These are phyloP conservation scores for Candida loeiensis DNA, from an alignment of 805 yeast genomes.

Conservation along the genomic window DNA sequence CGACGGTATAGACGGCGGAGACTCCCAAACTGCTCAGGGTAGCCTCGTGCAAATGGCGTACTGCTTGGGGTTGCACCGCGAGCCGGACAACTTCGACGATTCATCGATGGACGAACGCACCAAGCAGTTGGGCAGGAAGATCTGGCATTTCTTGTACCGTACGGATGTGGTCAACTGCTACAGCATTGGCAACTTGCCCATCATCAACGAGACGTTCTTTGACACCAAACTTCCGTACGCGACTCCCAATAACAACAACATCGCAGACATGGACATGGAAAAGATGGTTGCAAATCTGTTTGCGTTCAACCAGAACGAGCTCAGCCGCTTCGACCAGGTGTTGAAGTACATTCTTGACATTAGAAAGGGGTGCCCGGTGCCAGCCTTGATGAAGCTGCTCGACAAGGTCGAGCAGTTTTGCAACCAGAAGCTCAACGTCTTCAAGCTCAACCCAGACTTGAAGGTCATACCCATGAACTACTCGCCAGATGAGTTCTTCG, in stretches of 20 bases:
- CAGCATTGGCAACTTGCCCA: slow-evolving; percentile 18
- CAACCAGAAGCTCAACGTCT: slow-evolving; percentile 6
- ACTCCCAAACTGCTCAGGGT: slow-evolving; percentile 9
- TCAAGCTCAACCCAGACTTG: slow-evolving; percentile 3
- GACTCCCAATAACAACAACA: slow-evolving; percentile 15
- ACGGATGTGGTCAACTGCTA: slow-evolving; percentile 10
- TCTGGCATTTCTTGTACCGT: slow-evolving; percentile 52
- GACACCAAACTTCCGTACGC: slow-evolving; percentile 16
- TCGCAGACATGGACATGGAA: slow-evolving; percentile 15
- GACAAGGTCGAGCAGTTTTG: slow-evolving; percentile 11
- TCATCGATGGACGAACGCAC: slow-evolving; percentile 26
- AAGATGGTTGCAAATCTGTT: slow-evolving; percentile 10
- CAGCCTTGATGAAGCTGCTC: slow-evolving; percentile 10
- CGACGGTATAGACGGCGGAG: slow-evolving; percentile 14
- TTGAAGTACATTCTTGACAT: slow-evolving; percentile 15
- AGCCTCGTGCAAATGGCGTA: slow-evolving; percentile 19
- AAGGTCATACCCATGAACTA: slow-evolving; percentile 5
- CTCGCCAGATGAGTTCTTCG: slow-evolving; percentile 2
- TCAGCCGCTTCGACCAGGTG: slow-evolving; percentile 11
- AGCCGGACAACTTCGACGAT: slow-evolving; percentile 24
- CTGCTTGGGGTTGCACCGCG: slow-evolving; percentile 22
- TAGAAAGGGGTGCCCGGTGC: slow-evolving; percentile 13
- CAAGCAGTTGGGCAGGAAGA: slow-evolving; percentile 51
- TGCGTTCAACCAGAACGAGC: slow-evolving; percentile 11
- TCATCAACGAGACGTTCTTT: slow-evolving; percentile 9